Evolutionary conservation across 768 basidiomycete genomes (phyloP), one percentile per base, ranked within the genome.

Genomic region (Russula ochroleuca): DNA sequence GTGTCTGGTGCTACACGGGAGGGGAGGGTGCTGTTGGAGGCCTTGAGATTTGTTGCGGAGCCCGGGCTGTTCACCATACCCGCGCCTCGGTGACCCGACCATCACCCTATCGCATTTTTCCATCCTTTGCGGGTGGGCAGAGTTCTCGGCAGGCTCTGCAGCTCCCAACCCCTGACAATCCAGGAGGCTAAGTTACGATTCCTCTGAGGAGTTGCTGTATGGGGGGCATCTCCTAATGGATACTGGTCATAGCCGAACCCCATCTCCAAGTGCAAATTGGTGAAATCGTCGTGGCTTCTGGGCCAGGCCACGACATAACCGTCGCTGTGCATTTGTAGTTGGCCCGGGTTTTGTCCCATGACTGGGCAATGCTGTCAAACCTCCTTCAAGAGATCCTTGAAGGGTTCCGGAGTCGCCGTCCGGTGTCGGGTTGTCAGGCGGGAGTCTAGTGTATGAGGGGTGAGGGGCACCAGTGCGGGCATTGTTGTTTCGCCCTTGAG

Each of bases 401-500:
- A 33, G 59, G 23, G 28, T 10, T 41, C 31, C 50, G 33, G 38
- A 0, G 25, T 43, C 52, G 59, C 59, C 52, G 35, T 37, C 52
- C 25, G 43, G 60, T 28, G 31, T 25, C 10, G n/a, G 25, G n/a
- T 33, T 49, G 61, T 38, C 53, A 23, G 33, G 35, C n/a, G 37
- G 64, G 65, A 55, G 48, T 55, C 51, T 61, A 69, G 66, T 68
- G 68, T 49, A 68, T 37, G 66, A 58, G 67, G 68, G 59, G 67
- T 68, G 37, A 62, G 59, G 40, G 61, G 52, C 21, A 40, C 63
- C 57, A 62, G 25, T 55, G 63, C 47, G 25, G 37, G 57, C 21
- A 50, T 57, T 45, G 43, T 62, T 59, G 62, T 67, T 69, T 52
- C 72, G 78, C 78, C 78, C 82, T 86, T 85, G 67, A 85, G 85